These are phyloP conservation scores for Zasmidium citrigriseum DNA, from an alignment of 2,329 filamentous ascomycete species.

Conservation along the genomic window DNA sequence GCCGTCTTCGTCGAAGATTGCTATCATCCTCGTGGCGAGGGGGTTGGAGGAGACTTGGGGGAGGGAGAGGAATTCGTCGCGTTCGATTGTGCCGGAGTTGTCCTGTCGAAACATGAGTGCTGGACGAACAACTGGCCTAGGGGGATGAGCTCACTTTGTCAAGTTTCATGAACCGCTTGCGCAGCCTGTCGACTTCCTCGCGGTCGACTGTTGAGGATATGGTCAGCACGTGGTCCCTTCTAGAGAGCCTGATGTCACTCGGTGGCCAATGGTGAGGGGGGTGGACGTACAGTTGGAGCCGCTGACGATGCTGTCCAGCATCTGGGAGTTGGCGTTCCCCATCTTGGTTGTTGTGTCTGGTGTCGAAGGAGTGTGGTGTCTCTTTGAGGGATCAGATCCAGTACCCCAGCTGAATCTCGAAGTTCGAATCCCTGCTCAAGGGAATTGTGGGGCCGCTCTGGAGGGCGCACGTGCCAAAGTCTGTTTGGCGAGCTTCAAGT, in stretches of 20 bases:
- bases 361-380: not conserved
- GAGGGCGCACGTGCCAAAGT: not conserved
- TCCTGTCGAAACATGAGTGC: constrained; percentile 59
- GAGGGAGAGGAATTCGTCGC: constrained; percentile 94
- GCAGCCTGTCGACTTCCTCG: constrained; percentile 92
- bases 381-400: not conserved
- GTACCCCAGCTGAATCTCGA: not conserved
- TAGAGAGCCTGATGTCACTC: not conserved
- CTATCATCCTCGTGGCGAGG: constrained; percentile 97
- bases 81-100: constrained; percentile 96
- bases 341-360: constrained; percentile 37
- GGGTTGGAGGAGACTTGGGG: constrained; percentile 98
- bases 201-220: constrained; percentile 70
- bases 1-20: constrained; percentile 98
- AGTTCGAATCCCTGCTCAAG: not conserved
- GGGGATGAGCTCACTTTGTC: constrained; percentile 71
- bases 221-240: constrained; percentile 19
- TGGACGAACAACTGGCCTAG: not conserved
- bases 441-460: not conserved
- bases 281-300: constrained; percentile 82
- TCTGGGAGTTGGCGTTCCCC: constrained; percentile 61
- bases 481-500: too few relatives aligned
- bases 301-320: constrained; percentile 94
- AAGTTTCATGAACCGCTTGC: constrained; percentile 98
- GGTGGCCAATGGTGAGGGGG: not conserved